Base-by-base conservation (phyloP, 148 eudicot species). In the Tetragonia tetragonoides region DNA sequence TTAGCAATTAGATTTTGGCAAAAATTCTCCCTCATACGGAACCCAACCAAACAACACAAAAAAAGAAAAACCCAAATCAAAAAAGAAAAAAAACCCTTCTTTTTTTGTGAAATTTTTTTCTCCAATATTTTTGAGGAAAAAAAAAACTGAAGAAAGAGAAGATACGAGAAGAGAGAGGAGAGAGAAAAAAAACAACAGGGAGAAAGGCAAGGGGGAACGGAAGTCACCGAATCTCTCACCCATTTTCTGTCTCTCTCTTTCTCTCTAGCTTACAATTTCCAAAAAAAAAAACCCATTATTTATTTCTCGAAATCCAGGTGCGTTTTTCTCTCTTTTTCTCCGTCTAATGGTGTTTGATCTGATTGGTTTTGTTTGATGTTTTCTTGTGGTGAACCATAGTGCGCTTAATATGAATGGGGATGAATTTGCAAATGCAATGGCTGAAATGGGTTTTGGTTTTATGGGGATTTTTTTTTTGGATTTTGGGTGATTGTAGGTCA, bases 401-500 rank as follows among this genome's bases (percentile, higher is more conserved):
- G 69, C 5, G 20, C 9, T 42, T 18, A 23, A 20, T 39, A 23
- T 28, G 5, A 68, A 47, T 60, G 76, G 64, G 51, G 47, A 17
- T 79, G 54, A 73, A 66, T 64, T 39, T 54, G 64, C 23, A 28
- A 73, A 72, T 72, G 70, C 63, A 72, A 20, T 71, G 75, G 3
- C 51, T 49, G 23, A 46, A 18, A 20, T 39, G 62, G 41, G 44
- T 20, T 72, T 11, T 70, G 63, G 70, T 11, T 81, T 39, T 37
- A 56, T 16, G 3, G 53, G 47, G 51, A 38, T 23, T 81, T 66
- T 5, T 7, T 73, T 38, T 46, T n/a, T 21, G 3, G 14, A 3
- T 46, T 42, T 62, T 78, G 49, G 81, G 72, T 34, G 65, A 42
- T 70, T 63, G 21, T 16, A 65, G 75, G 23, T 28, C 68, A 83